These are phyloP conservation scores for Trypanosoma platydactyli DNA, from an alignment of 208 protist genomes.

Conservation along the genomic window DNA sequence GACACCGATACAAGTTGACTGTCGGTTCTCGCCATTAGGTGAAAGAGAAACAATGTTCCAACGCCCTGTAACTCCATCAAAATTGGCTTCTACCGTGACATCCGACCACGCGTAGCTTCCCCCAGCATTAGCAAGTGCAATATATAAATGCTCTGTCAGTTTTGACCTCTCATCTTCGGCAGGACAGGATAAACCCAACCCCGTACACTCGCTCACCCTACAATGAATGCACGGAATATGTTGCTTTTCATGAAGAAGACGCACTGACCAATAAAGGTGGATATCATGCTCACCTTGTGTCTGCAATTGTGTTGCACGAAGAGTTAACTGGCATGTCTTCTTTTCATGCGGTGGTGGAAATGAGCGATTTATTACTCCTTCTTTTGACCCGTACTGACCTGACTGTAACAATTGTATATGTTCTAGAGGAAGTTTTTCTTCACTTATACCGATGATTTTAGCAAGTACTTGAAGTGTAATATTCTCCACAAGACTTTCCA, in stretches of 20 bases:
- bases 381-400: background rate
- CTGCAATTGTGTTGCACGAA: slow-evolving; percentile 50
- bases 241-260: slow-evolving; percentile 42
- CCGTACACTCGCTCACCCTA: slow-evolving; percentile 60
- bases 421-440: slow-evolving; percentile 2
- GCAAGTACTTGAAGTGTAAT: slow-evolving; percentile 45
- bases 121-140: slow-evolving; percentile 75
- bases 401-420: slow-evolving; percentile 6
- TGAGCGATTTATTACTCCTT: background rate
- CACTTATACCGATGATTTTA: slow-evolving; percentile 22
- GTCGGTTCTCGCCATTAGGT: slow-evolving; percentile 54
- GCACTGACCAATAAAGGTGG: slow-evolving; percentile 44
- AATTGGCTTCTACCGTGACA: slow-evolving; percentile 69
- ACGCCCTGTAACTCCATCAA: slow-evolving; percentile 47
- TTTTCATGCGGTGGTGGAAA: background rate
- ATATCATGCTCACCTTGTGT: slow-evolving; percentile 29
- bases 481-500: slow-evolving; percentile 76
- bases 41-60: slow-evolving; percentile 65
- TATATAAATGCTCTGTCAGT: slow-evolving; percentile 60
- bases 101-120: slow-evolving; percentile 84
- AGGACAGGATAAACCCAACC: slow-evolving; percentile 39
- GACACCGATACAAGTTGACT: slow-evolving; percentile 61
- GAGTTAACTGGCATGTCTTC: slow-evolving; percentile 46
- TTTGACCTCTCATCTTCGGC: slow-evolving; percentile 17
- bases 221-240: slow-evolving; percentile 61